Percentiles rank a stretch among this genome's conserved stretches.
Evolutionary conservation across 176 grass and related monocot genomes (phyloP).

Genomic region (Triticum turgidum): DNA sequence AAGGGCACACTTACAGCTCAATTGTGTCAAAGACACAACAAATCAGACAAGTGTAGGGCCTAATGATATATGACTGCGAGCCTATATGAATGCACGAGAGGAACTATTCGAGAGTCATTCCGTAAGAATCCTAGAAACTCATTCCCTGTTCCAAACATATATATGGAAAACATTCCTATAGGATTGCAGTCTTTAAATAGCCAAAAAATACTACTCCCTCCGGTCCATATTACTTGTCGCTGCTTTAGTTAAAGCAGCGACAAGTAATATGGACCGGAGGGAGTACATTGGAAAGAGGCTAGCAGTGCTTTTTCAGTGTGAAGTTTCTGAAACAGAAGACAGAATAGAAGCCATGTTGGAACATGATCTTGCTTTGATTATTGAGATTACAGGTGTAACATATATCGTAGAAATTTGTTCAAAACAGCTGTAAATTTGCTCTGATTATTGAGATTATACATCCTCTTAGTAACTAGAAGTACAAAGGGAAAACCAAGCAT

Average conservation of each 20-base stretch:
- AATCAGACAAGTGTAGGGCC: too few species aligned
- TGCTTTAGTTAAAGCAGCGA: too few species aligned
- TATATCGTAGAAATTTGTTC: constrained; percentile 2
- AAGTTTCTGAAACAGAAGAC: not conserved
- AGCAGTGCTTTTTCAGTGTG: not conserved
- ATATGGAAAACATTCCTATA: not conserved
- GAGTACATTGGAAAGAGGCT: not conserved
- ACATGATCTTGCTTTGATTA: not conserved
- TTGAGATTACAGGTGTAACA: constrained; percentile 25
- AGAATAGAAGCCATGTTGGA: not conserved
- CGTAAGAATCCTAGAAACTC: not conserved
- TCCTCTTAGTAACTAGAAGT: not conserved
- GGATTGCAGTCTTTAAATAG: not conserved
- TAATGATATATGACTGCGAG: too few species aligned
- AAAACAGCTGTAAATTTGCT: not conserved
- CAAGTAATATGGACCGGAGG: too few species aligned
- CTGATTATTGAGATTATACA: not conserved
- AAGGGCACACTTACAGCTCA: too few species aligned
- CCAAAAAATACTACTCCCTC: not conserved
- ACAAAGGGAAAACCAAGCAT: constrained; percentile 16
- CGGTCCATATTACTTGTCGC: too few species aligned
- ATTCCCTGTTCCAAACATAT: not conserved
- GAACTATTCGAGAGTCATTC: not conserved
- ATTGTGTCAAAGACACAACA: too few species aligned
- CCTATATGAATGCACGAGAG: too few species aligned